Evolutionary conservation across 2,329 filamentous ascomycete species (phyloP).

Genomic region (Sporothrix luriei): DNA sequence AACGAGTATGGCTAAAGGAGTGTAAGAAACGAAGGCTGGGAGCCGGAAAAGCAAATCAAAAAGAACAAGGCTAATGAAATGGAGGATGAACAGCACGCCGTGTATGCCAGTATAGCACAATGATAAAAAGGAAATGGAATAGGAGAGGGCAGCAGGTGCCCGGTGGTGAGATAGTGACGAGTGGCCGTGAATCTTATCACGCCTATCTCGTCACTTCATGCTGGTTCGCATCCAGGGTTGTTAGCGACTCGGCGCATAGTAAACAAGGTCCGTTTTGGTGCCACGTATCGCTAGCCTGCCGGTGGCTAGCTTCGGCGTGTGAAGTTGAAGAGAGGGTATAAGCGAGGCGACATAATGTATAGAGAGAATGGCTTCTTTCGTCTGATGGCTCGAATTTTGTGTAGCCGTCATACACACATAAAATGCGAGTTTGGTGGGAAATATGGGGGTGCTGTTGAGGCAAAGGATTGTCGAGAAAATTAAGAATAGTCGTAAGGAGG

Average conservation of each 20-base stretch:
- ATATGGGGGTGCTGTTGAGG: slow-evolving; percentile 9
- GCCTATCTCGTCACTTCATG: neutral
- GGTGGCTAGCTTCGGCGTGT: slow-evolving; percentile 15
- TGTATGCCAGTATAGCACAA: slow-evolving; percentile 30
- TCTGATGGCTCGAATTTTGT: slow-evolving; percentile 21
- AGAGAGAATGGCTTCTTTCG: neutral
- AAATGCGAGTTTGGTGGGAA: neutral
- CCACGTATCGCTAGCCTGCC: slow-evolving; percentile 11
- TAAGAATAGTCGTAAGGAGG: slow-evolving; percentile 25
- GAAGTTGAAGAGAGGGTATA: slow-evolving; percentile 28
- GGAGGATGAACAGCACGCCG: slow-evolving; percentile 7
- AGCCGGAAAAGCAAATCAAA: slow-evolving; percentile 1
- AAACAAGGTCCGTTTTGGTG: neutral
- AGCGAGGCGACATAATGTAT: slow-evolving; percentile 31
- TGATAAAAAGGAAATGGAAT: neutral
- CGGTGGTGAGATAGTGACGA: neutral
- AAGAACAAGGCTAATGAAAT: neutral
- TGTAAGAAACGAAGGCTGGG: slow-evolving; percentile 27
- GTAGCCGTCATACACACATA: slow-evolving; percentile 32
- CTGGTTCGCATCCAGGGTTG: neutral
- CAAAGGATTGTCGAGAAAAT: slow-evolving; percentile 28
- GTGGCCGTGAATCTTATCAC: neutral
- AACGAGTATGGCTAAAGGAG: slow-evolving; percentile 24
- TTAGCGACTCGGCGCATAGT: neutral
- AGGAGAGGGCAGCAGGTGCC: neutral